Evolutionary conservation across 2,329 filamentous ascomycete genomes (phyloP), one percentile per base, ranked within the genome.

Genomic region (Alternaria novae-zelandiae): DNA sequence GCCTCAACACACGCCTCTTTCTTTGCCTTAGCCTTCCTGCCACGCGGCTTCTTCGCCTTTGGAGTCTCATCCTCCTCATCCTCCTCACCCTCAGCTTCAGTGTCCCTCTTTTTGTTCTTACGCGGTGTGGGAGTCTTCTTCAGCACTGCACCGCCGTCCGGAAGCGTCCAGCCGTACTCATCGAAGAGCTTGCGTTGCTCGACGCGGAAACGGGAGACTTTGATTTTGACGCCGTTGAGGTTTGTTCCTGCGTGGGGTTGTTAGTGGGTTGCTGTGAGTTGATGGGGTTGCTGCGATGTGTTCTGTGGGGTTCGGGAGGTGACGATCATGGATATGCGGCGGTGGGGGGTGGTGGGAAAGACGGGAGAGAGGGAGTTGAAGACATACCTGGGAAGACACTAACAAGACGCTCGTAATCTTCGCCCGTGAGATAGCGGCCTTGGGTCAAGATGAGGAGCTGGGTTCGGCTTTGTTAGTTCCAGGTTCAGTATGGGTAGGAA

Each of bases 1-100:
- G 12, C 47, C 6, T 28, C 45, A 32, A 11, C 30, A 17, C 12
- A 17, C 6, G n/a, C 54, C 26, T 17, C 13, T 11, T 46, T 70
- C 65, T 72, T 70, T 50, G 67, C 70, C 10, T 47, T 64, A 8
- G 17, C 41, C 21, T 61, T 59, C 12, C 32, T 30, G 13, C 15
- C 54, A 15, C 11, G 54, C 3, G 28, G 56, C 10, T 57, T 63
- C 32, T 36, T 36, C 59, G 6, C 30, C 20, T 23, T 61, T 2
- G 13, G 32, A 36, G 32, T 36, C 61, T 10, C 47, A 4, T 23
- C 47, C 5, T 23, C 57, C 5, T 55, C n/a, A 6, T 20, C 41
- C 12, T 6, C 41, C 1, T 13, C 43, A 2, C 62, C 62, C 0
- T 36, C 30, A 1, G 0, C 30, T 0, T 66, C 46, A 2, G 32